Evolutionary conservation across 1,139 yeast genomes (phyloP).

Genomic region (Yamadazyma dushanensis): DNA sequence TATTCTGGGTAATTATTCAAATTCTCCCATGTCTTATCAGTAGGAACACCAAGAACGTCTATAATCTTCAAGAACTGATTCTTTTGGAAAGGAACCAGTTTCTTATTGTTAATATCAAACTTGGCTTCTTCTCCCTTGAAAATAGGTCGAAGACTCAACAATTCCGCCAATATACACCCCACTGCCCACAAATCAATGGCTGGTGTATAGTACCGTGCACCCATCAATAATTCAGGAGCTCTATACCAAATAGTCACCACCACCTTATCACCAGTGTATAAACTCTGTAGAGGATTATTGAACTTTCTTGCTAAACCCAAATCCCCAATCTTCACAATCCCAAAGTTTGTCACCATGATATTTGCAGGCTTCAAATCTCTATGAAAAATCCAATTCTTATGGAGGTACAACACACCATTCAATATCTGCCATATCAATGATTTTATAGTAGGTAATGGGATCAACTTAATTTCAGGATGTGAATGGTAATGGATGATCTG

Average conservation of each 20-base stretch:
- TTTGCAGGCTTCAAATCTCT: conserved; percentile 97
- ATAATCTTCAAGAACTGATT: conserved; percentile 88
- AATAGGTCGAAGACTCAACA: conserved; percentile 83
- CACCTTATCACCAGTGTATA: conserved; percentile 93
- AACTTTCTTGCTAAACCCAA: conserved; percentile 91
- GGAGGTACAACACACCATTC: conserved; percentile 87
- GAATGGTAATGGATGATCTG: conserved; percentile 94
- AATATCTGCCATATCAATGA: conserved; percentile 89
- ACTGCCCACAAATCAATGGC: conserved; percentile 97
- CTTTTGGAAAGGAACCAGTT: conserved; percentile 89
- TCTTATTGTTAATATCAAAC: conserved; percentile 76
- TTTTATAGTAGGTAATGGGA: conserved; percentile 75
- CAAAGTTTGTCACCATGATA: conserved; percentile 89
- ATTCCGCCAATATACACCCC: conserved; percentile 93
- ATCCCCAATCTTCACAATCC: conserved; percentile 93
- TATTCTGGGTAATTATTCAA: conserved; percentile 83
- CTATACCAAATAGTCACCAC: conserved; percentile 98
- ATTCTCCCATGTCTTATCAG: conserved; percentile 71
- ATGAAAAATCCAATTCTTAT: conserved; percentile 94
- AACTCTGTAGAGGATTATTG: conserved; percentile 82
- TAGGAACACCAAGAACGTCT: conserved; percentile 90
- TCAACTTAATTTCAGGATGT: conserved; percentile 79
- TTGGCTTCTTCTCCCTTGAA: conserved; percentile 98
- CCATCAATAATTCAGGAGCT: conserved; percentile 89
- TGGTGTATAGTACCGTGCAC: conserved; percentile 92